These are phyloP conservation scores for Avena eriantha DNA, from an alignment of 176 grass and related monocot genomes.

Conservation along the genomic window DNA sequence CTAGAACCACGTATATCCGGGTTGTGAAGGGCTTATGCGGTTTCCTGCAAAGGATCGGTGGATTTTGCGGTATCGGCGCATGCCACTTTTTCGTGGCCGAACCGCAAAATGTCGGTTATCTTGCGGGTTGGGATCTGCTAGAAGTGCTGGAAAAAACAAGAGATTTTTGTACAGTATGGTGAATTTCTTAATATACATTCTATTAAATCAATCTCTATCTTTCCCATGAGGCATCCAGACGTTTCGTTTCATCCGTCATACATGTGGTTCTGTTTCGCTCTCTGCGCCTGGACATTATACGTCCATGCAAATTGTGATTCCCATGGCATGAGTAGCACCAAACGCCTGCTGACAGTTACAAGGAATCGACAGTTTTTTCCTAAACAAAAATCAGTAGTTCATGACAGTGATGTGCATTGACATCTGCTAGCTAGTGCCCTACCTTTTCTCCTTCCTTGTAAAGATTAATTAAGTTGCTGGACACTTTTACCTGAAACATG, in stretches of 20 bases:
- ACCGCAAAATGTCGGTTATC: no score
- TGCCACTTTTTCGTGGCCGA: no score
- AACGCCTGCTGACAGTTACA: background rate
- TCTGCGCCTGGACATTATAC: background rate
- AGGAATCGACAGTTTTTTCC: background rate
- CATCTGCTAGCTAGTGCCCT: background rate
- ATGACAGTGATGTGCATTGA: slow-evolving; percentile 26
- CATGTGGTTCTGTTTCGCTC: background rate
- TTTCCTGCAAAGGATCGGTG: no score
- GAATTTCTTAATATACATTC: no score
- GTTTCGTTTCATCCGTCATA: background rate
- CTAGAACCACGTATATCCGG: no score
- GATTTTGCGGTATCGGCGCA: no score
- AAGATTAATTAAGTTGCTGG: background rate
- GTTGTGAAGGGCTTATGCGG: no score
- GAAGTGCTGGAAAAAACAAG: no score
- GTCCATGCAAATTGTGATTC: background rate
- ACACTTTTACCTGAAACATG: background rate
- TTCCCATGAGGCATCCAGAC: no score
- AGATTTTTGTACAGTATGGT: no score
- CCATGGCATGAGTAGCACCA: background rate
- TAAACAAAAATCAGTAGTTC: background rate
- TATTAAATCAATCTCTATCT: no score
- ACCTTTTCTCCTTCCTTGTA: background rate
- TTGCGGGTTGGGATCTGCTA: no score